Base-by-base conservation (phyloP, 2,329 filamentous ascomycete genomes). In the Paraconiothyrium brasiliense region DNA sequence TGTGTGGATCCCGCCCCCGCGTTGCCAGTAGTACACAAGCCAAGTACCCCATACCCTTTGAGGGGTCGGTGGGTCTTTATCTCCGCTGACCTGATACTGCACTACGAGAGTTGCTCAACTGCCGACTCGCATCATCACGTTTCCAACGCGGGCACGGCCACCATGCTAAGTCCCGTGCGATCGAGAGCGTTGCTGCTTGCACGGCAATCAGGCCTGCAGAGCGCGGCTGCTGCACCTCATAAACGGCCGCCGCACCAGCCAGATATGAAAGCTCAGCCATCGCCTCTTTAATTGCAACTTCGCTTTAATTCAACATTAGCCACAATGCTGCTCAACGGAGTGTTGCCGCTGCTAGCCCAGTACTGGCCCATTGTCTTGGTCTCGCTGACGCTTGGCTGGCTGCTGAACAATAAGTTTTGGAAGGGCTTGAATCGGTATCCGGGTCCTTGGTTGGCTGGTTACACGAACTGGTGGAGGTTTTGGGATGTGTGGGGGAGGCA, bases 391-490 rank as follows among this genome's bases (percentile, higher is more conserved):
- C 67, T 73, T 35, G 70, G 72, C 16, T 76, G 78, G 49, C 68
- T 83, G 2, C 54, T 83, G 4, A 75, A 74, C 64, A 84, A 84
- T 70, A 83, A 84, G 59, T 83, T 78, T 69, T 76, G 79, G 74
- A 80, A 81, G 69, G 89, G 90, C 6, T 79, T 93, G 61, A 87
- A 89, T 77, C 88, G 85, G 71, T 92, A 92, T 68, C 92, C 92
- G 0, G 92, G 92, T 0, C 91, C 89, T 0, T 82, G 89, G 59
- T 71, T 92, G 46, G 92, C 92, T 22, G 89, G 80, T 4, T 82
- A 87, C 58, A 91, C 89, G 13, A 87, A 94, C 72, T 89, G 87
- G 84, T 94, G 92, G 91, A 84, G 92, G 22, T 87, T 93, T 64
- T 84, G 85, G 71, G 90, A 93, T 68, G 90, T 92, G 1, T 88